phyloP scores from a whole-genome alignment of 164 flowering plant genomes.

The Paratinospora sagittata region DNA sequence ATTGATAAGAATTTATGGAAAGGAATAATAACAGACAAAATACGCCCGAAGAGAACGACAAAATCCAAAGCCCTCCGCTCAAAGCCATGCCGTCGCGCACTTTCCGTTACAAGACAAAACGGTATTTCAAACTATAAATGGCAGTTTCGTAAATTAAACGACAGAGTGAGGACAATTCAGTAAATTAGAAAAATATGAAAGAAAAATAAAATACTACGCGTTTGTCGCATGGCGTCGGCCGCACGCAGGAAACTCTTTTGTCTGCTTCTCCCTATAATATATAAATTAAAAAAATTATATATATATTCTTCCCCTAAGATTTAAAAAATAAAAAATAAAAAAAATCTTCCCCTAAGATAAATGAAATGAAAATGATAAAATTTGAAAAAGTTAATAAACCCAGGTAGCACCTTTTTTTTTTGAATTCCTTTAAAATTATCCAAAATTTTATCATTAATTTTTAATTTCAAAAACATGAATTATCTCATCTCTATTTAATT shows the following conservation, averaged over 20 bases:
- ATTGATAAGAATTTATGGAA: background rate
- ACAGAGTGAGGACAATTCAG: constrained; percentile 16
- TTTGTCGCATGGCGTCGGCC: constrained; percentile 72
- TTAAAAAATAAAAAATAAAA: no score
- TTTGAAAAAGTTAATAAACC: no score
- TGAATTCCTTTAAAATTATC: no score
- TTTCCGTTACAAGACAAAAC: constrained; percentile 37
- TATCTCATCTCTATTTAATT: no score
- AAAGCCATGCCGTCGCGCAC: constrained; percentile 52
- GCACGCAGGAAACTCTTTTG: constrained; percentile 57
- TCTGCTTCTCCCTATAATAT: constrained; percentile 28
- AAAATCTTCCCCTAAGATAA: no score
- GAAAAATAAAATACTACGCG: constrained; percentile 18
- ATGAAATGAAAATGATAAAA: no score
- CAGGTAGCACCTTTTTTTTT: no score
- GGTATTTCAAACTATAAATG: background rate
- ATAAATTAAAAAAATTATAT: no score
- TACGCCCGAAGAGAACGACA: constrained; percentile 6
- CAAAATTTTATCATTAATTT: no score
- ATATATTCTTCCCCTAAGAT: no score
- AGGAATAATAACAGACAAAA: constrained; percentile 3
- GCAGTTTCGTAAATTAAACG: constrained; percentile 3
- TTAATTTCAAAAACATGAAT: no score
- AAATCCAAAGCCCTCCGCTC: constrained; percentile 5
- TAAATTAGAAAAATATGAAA: no score